These are phyloP conservation scores for Thelonectria discophora DNA, from an alignment of 2,329 filamentous ascomycete species.

Conservation along the genomic window DNA sequence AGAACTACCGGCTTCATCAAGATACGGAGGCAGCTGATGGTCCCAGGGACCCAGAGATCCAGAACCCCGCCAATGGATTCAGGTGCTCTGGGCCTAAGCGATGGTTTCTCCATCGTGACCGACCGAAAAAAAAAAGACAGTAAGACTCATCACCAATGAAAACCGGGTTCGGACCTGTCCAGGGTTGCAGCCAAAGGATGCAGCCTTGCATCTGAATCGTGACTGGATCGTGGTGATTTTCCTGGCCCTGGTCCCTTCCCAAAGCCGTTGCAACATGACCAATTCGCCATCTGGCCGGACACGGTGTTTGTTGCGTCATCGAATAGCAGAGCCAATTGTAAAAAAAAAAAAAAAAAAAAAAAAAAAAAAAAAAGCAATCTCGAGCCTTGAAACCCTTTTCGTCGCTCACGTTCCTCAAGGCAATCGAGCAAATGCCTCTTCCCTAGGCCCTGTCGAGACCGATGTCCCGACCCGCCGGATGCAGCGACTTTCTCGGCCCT, in stretches of 20 bases:
- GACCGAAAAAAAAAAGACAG: slow-evolving; percentile 1
- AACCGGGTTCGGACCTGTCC: slow-evolving; percentile 2
- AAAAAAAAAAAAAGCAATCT: neutral
- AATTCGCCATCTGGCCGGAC: slow-evolving; percentile 26
- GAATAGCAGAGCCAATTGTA: slow-evolving; percentile 7
- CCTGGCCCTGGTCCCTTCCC: slow-evolving; percentile 1
- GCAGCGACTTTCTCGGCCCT: slow-evolving; percentile 9
- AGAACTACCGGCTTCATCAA: neutral
- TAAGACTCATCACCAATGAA: neutral
- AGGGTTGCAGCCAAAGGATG: slow-evolving; percentile 5
- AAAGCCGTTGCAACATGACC: slow-evolving; percentile 11
- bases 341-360: slow-evolving; percentile 22
- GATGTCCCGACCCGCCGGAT: slow-evolving; percentile 21
- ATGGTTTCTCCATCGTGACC: slow-evolving; percentile 16
- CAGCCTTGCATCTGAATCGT: slow-evolving; percentile 4
- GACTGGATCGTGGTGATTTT: slow-evolving; percentile 20
- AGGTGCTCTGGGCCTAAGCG: neutral
- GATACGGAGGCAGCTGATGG: neutral
- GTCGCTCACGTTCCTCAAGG: too few species aligned
- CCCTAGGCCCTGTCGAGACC: slow-evolving; percentile 16
- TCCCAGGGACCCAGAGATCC: neutral
- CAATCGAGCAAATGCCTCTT: slow-evolving; percentile 16
- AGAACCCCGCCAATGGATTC: slow-evolving; percentile 12
- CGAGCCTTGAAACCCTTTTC: neutral
- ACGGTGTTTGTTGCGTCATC: slow-evolving; percentile 31